Base-by-base conservation (phyloP, 2,329 filamentous ascomycete species). In the Ascochyta koolunga region DNA sequence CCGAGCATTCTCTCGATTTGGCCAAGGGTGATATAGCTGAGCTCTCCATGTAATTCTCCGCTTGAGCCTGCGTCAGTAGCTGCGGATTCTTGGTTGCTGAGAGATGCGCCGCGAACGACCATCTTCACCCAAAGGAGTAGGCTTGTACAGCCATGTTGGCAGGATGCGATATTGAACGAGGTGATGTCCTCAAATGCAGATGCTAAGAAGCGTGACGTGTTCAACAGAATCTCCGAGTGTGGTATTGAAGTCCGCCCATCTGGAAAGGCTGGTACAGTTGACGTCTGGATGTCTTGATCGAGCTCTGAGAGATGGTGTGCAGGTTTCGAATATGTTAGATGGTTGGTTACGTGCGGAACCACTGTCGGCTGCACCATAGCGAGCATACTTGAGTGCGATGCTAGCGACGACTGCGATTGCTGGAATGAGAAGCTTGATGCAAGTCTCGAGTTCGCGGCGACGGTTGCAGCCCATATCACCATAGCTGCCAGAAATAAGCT, bases 391-490 rank as follows among this genome's bases (percentile, higher is more conserved):
- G 21, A 15, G 4, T 39, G 37, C 11, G n/a, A 25, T 39, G 3
- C 13, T 16, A 39, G 15, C 19, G 18, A 5, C 18, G 19, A 10
- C 22, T 24, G 5, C n/a, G 37, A 24, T n/a, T 31, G 24, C 24
- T 37, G 40, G 3, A 24, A 2, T 10, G 38, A 33, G 4, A 24
- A 4, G 10, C 32, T 7, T 6, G 32, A 42, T 6, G 13, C 37
- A 13, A 62, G 44, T 11, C 65, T 61, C 1, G 63, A 62, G 9
- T 45, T 65, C 15, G 69, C 64, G 16, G 68, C 61, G 24, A 68
- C 67, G 4, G 70, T 73, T 15, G 66, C 60, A 6, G 66, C 65
- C 74, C 74, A 77, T 0, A 76, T 52, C 1, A 74, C 68, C 4
- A 77, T 59, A 2, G 62, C 60, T 18, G 74, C 71, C 21, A 68